These are phyloP conservation scores for Clarireedia homoeocarpa DNA, from an alignment of 2,329 filamentous ascomycete genomes.

Conservation along the genomic window DNA sequence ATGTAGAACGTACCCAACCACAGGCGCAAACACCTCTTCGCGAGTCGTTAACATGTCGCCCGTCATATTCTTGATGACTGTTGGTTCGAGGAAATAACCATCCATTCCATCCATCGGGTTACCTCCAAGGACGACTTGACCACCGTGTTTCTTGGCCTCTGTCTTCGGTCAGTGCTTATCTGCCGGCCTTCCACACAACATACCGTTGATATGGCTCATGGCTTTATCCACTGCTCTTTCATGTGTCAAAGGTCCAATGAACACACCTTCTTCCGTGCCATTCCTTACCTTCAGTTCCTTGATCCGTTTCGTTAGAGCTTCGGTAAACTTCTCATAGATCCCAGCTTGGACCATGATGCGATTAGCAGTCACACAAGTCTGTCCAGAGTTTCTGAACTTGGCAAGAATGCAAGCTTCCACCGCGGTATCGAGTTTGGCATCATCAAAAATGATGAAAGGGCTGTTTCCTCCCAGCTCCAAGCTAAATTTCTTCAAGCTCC, in stretches of 20 bases:
- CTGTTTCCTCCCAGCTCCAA: no score
- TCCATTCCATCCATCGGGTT: not conserved
- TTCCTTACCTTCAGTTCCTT: not conserved
- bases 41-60: not conserved
- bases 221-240: slow-evolving; percentile 48
- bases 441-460: no score
- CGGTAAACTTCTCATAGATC: not conserved
- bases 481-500: no score
- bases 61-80: slow-evolving; percentile 81
- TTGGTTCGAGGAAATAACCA: slow-evolving; percentile 60
- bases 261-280: not conserved
- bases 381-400: no score
- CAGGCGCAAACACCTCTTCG: slow-evolving; percentile 80
- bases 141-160: slow-evolving; percentile 51
- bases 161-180: not conserved
- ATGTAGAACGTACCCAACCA: slow-evolving; percentile 40
- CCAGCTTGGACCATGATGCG: not conserved
- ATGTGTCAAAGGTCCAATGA: not conserved
- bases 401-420: no score
- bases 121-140: not conserved
- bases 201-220: slow-evolving; percentile 56
- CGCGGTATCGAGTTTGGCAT: no score
- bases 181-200: no score
- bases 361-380: no score
- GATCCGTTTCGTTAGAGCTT: not conserved